Evolutionary conservation across 1,284 basidiomycete genomes (phyloP).

Genomic region (Apiotrichum mycotoxinovorans): DNA sequence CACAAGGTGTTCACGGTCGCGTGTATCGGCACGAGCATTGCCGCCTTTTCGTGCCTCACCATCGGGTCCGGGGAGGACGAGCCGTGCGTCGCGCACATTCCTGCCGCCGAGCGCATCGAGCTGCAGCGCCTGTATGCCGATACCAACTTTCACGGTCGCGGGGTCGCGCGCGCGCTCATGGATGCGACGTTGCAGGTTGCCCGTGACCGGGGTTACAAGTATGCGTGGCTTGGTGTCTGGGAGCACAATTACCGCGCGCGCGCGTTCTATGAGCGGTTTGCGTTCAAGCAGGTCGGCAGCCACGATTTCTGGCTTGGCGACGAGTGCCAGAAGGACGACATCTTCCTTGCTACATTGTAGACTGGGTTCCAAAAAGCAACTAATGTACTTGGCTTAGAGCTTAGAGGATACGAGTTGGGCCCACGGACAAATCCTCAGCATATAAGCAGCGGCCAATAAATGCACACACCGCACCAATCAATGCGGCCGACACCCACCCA

Average conservation of each 20-base stretch:
- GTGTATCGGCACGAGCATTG: neutral
- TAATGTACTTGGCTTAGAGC: too few relatives aligned
- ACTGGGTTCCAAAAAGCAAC: neutral
- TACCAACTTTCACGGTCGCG: conserved; percentile 27
- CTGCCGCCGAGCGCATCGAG: conserved; percentile 6
- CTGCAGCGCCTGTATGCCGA: conserved; percentile 19
- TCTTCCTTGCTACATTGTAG: conserved; percentile 2
- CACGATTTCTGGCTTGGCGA: conserved; percentile 17
- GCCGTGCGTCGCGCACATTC: conserved; percentile 12
- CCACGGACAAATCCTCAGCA: too few relatives aligned
- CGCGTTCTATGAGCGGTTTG: conserved; percentile 31
- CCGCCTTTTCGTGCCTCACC: conserved; percentile 12
- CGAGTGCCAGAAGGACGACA: conserved; percentile 16
- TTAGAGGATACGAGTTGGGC: too few relatives aligned
- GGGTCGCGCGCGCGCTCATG: conserved; percentile 25
- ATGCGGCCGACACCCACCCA: too few relatives aligned
- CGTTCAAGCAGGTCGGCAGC: conserved; percentile 22
- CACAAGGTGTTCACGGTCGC: conserved; percentile 7
- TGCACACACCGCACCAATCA: too few relatives aligned
- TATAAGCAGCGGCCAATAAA: too few relatives aligned
- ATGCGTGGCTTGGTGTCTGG: conserved; percentile 39
- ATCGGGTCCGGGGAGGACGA: conserved; percentile 4
- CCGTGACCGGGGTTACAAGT: conserved; percentile 19
- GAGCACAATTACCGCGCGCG: conserved; percentile 28
- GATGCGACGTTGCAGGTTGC: conserved; percentile 15